These are phyloP conservation scores for Geotrichum ghanense DNA, from an alignment of 805 yeast genomes.

Conservation along the genomic window DNA sequence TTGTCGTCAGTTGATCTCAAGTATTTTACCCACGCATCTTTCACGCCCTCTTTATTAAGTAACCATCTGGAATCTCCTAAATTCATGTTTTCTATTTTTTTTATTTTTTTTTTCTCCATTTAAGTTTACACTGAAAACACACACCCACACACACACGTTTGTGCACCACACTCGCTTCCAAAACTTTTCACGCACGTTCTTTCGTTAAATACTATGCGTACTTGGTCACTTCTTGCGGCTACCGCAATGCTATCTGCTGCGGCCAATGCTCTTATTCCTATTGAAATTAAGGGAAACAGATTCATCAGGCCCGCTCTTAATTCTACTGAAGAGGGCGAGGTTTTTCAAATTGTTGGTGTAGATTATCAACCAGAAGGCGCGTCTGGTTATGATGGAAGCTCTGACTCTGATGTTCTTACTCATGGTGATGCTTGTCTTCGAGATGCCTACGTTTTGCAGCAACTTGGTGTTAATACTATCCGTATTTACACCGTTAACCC, in stretches of 20 bases:
- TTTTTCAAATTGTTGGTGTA: slow-evolving; percentile 53
- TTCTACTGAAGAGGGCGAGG: slow-evolving; percentile 36
- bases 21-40: neutral
- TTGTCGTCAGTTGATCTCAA: neutral
- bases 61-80: neutral
- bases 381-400: slow-evolving; percentile 41
- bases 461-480: slow-evolving; percentile 75
- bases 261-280: slow-evolving; percentile 41
- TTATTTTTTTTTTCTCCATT: neutral
- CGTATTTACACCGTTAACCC: slow-evolving; percentile 85
- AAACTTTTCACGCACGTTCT: neutral
- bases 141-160: too few species aligned
- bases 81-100: neutral
- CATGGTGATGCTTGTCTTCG: slow-evolving; percentile 64
- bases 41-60: neutral
- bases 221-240: neutral
- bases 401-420: slow-evolving; percentile 60
- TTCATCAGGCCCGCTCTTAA: slow-evolving; percentile 45
- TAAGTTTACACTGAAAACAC: neutral
- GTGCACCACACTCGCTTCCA: neutral
- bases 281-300: slow-evolving; percentile 42
- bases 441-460: slow-evolving; percentile 70
- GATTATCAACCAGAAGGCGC: slow-evolving; percentile 97
- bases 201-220: neutral
- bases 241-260: slow-evolving; percentile 5